These are phyloP conservation scores for Dichotomocladium elegans DNA, from an alignment of 371 early-diverging fungal species.

Conservation along the genomic window DNA sequence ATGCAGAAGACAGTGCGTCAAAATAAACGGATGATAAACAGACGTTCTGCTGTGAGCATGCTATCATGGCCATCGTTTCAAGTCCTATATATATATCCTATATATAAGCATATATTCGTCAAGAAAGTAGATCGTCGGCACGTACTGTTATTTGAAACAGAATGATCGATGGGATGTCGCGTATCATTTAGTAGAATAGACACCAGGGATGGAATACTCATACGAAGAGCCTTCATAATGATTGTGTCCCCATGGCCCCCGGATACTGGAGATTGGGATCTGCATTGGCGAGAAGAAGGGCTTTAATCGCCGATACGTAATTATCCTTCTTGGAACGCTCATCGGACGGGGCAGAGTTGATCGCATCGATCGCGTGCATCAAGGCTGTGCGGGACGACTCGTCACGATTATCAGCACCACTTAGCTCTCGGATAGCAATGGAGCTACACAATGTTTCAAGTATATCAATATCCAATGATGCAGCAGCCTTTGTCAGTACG, in stretches of 20 bases:
- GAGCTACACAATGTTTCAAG: not conserved
- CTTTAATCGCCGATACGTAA: no score
- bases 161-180: conserved; percentile 12
- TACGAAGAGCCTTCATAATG: conserved; percentile 22
- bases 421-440: not conserved
- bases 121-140: not conserved
- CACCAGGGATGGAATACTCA: conserved; percentile 8
- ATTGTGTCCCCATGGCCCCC: conserved; percentile 20
- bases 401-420: conserved; percentile 15
- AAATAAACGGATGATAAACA: conserved; percentile 7
- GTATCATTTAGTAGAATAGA: conserved; percentile 6
- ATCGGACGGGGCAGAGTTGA: not conserved
- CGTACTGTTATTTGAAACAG: conserved; percentile 26
- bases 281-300: conserved; percentile 16
- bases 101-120: no score
- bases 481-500: conserved; percentile 20
- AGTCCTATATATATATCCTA: not conserved
- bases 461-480: not conserved
- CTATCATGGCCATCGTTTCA: conserved; percentile 24
- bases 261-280: conserved; percentile 20
- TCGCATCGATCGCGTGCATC: conserved; percentile 21
- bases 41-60: conserved; percentile 8
- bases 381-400: conserved; percentile 15
- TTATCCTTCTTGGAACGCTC: no score
- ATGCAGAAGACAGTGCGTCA: not conserved